These are phyloP conservation scores for Porphyrellus cyaneotinctus DNA, from an alignment of 768 basidiomycete species.

Conservation along the genomic window DNA sequence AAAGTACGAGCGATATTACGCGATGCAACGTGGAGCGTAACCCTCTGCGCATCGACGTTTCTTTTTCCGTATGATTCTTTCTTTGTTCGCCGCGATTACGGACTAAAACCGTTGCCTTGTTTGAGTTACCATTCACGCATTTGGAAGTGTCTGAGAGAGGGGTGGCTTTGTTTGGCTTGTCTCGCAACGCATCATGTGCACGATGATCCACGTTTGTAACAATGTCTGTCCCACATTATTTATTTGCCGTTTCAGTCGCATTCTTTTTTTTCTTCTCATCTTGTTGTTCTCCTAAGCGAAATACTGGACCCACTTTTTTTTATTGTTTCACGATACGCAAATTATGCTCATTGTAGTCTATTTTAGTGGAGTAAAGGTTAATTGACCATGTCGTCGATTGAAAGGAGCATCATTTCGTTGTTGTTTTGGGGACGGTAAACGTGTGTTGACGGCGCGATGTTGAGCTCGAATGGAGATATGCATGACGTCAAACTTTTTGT, in stretches of 20 bases:
- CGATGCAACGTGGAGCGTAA: constrained; percentile 21
- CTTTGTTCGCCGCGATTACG: neutral
- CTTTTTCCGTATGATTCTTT: neutral
- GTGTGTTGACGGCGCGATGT: too few species aligned
- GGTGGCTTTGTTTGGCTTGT: constrained; percentile 6
- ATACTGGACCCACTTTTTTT: neutral
- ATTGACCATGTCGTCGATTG: neutral
- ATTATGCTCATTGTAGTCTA: constrained; percentile 26
- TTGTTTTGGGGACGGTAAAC: too few species aligned
- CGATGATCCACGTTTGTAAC: neutral
- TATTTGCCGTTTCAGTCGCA: constrained; percentile 7
- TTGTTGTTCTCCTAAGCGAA: neutral
- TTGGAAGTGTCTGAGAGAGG: constrained; percentile 1
- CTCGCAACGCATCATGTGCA: constrained; percentile 5
- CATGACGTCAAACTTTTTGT: too few species aligned
- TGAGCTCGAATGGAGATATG: too few species aligned
- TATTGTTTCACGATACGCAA: constrained; percentile 9
- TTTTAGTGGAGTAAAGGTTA: constrained; percentile 12
- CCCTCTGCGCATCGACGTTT: neutral
- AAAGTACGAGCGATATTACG: constrained; percentile 28
- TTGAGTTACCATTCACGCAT: constrained; percentile 7
- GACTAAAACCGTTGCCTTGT: constrained; percentile 2
- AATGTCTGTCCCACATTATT: constrained; percentile 11
- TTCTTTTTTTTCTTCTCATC: neutral
- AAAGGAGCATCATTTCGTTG: too few species aligned